Evolutionary conservation across 2,329 filamentous ascomycete species (phyloP).

Genomic region (Pseudogymnoascus sp.): DNA sequence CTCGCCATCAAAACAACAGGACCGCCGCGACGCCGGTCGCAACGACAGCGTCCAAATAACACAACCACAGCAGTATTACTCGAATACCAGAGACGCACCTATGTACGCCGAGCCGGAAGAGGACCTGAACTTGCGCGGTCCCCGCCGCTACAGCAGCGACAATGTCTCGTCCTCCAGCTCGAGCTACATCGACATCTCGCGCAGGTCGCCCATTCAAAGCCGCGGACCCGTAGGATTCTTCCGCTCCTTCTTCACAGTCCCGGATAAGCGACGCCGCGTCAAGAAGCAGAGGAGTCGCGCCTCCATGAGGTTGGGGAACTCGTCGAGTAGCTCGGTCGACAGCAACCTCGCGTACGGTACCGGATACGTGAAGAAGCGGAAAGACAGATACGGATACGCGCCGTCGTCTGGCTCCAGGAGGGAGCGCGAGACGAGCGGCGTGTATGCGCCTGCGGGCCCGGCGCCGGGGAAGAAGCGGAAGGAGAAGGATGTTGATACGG

Average conservation of each 20-base stretch:
- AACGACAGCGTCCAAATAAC: not conserved
- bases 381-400: not conserved
- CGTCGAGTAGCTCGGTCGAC: slow-evolving; percentile 59
- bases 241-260: slow-evolving; percentile 53
- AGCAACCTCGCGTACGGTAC: slow-evolving; percentile 60
- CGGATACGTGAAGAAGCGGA: slow-evolving; percentile 33
- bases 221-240: slow-evolving; percentile 44
- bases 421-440: not conserved
- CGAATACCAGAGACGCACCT: slow-evolving; percentile 5
- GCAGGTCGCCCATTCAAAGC: slow-evolving; percentile 39
- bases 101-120: slow-evolving; percentile 4
- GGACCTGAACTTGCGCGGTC: slow-evolving; percentile 2
- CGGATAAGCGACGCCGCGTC: slow-evolving; percentile 41
- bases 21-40: slow-evolving; percentile 3
- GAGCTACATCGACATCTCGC: slow-evolving; percentile 60
- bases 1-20: slow-evolving; percentile 8
- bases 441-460: not conserved
- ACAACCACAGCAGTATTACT: not conserved
- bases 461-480: slow-evolving; percentile 15
- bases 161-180: slow-evolving; percentile 42
- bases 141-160: slow-evolving; percentile 4
- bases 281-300: slow-evolving; percentile 41
- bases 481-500: slow-evolving; percentile 31
- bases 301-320: slow-evolving; percentile 52
- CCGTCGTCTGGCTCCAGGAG: not conserved